Evolutionary conservation across 805 yeast species (phyloP), one percentile per base, ranked within the genome.

Genomic region (Cyberlindnera galapagoensis): DNA sequence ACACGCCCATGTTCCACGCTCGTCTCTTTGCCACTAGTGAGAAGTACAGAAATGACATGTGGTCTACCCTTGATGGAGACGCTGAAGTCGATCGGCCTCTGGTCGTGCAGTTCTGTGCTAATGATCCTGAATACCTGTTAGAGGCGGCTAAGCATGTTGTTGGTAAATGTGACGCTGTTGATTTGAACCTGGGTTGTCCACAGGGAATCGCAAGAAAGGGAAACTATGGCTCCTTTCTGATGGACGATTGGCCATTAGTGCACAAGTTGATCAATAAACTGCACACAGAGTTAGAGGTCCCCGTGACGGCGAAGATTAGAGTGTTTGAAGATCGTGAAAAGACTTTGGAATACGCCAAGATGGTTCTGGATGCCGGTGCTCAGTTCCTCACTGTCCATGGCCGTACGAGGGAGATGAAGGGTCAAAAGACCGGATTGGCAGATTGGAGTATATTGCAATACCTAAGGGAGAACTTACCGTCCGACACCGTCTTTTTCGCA

Each of bases 1-100:
- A 90, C 50, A 84, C 97, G 0, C 99, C 99, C 4, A 92, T 92
- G 99, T 73, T 82, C 44, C 97, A 92, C 57, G 95, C 98, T 4
- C 68, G 87, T 30, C 60, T 88, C 23, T 92, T 92, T 60, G 94
- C 94, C 17, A 81, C 83, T 3, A 80, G 80, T 30, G 81, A 76
- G 39, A 82, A 82, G 46, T 92, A 92, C 52, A 66, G 97, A 33
- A 63, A 63, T 13, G 82, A 77, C 39, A 81, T 76, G 79, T 76
- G 84, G 75, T 67, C 74, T 38, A 63, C 70, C 9, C 46, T 70
- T 43, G 97, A 92, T 55, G 97, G 97, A 5, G 76, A 76, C 41
- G 52, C 57, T 6, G 59, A 63, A 2, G 43, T 61, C 1, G 98
- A 90, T 54, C 64, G 97, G 33, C 97, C 98, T 1, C 62, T 92